Conservation (phyloP, 192 early-diverging fungal species). For the Backusella macrospora region DNA sequence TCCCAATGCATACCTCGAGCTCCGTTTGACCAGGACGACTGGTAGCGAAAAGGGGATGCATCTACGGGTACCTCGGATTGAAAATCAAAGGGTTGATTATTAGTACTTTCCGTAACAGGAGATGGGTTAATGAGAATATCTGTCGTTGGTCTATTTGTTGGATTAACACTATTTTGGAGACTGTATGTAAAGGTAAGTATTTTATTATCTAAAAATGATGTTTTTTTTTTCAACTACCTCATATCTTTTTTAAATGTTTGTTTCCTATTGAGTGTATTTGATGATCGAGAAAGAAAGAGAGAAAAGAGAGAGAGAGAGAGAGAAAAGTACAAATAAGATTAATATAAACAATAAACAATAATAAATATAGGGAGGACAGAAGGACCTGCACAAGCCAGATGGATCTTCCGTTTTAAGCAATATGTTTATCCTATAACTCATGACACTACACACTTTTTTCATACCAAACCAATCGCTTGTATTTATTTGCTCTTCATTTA, state of each 20-base stretch:
- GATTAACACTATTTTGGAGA: background rate
- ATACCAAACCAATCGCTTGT: too few relatives aligned
- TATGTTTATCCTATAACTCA: background rate
- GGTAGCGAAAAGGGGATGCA: background rate
- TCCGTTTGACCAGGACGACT: background rate
- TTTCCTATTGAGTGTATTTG: background rate
- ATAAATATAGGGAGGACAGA: background rate
- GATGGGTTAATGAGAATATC: background rate
- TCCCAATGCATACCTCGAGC: background rate
- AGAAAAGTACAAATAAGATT: background rate
- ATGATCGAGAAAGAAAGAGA: background rate
- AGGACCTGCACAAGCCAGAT: background rate
- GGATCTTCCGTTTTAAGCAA: background rate
- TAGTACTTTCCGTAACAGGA: background rate
- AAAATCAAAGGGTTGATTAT: background rate
- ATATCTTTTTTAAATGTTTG: background rate
- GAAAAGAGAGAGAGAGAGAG: background rate
- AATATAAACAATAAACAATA: slow-evolving; percentile 14
- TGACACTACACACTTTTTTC: too few relatives aligned
- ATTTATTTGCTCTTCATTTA: too few relatives aligned
- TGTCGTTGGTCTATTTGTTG: background rate
- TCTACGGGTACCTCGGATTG: background rate
- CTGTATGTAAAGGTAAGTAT: background rate
- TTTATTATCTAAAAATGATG: too few relatives aligned
- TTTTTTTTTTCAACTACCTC: background rate